Percentiles rank a stretch among this genome's conserved stretches.
Conservation (phyloP, 345 rosid species). For the Nephelium lappaceum region DNA sequence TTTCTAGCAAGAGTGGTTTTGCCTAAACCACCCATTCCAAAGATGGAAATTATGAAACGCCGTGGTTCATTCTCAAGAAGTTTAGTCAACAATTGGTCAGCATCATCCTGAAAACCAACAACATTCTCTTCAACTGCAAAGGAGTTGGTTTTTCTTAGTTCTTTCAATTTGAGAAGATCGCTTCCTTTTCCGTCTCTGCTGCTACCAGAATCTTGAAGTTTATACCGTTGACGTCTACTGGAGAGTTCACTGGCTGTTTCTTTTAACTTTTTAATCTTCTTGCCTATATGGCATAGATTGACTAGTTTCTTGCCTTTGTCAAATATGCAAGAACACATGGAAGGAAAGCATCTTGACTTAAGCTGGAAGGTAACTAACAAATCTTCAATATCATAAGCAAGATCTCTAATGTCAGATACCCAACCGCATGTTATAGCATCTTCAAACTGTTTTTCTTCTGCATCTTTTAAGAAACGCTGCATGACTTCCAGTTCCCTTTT, state of each 20-base stretch:
- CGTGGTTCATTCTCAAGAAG: conserved; percentile 17
- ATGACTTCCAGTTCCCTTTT: no score
- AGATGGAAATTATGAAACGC: conserved; percentile 29
- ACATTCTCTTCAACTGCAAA: background rate
- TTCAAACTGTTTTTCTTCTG: conserved; percentile 32
- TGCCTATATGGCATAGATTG: conserved; percentile 14
- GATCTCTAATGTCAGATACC: conserved; percentile 34
- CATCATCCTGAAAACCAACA: background rate
- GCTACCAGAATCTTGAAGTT: conserved; percentile 15
- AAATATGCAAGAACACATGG: background rate
- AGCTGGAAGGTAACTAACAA: conserved; percentile 30
- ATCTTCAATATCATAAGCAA: conserved; percentile 43
- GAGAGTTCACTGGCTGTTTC: background rate
- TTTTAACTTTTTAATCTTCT: conserved; percentile 6
- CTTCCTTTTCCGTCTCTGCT: background rate
- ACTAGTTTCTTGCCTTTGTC: background rate
- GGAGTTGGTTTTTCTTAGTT: conserved; percentile 27
- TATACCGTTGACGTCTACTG: conserved; percentile 1
- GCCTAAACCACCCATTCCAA: conserved; percentile 33
- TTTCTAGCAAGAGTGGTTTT: conserved; percentile 32
- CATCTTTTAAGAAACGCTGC: background rate
- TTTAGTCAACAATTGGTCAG: conserved; percentile 23
- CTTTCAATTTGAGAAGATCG: conserved; percentile 1
- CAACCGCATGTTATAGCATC: conserved; percentile 34
- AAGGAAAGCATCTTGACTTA: background rate